Evolutionary conservation across 2,329 filamentous ascomycete species (phyloP).

Genomic region (Cytospora paraplurivora): DNA sequence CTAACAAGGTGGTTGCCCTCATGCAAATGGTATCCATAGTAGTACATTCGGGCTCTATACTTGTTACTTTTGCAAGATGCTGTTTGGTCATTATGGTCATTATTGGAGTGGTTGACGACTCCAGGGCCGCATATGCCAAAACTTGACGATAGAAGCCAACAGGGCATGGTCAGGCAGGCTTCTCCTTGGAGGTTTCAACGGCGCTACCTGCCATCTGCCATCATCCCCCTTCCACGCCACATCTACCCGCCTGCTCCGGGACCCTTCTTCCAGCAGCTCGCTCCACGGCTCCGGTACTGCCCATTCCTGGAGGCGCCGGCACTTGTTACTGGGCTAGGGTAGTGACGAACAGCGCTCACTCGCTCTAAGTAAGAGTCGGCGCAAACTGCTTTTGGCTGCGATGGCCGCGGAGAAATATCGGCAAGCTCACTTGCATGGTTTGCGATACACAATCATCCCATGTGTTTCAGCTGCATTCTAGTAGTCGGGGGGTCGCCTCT

Average conservation of each 20-base stretch:
- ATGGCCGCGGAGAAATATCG: not conserved
- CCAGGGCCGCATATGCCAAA: not conserved
- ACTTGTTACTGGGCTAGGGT: not conserved
- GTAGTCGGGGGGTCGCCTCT: not conserved
- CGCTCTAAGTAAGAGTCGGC: not conserved
- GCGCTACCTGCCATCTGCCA: not conserved
- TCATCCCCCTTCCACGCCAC: not conserved
- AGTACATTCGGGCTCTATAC: not conserved
- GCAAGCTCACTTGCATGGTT: not conserved
- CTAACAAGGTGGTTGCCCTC: not conserved
- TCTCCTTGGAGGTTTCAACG: not conserved
- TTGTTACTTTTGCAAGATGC: not conserved
- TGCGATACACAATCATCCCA: not conserved
- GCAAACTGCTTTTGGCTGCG: not conserved
- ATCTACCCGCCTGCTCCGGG: slow-evolving; percentile 1
- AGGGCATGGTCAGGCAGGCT: not conserved
- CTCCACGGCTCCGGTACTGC: not conserved
- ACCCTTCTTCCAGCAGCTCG: not conserved
- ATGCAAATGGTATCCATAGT: not conserved
- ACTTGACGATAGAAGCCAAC: not conserved
- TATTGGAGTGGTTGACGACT: not conserved
- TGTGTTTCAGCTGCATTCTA: not conserved
- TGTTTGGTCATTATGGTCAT: not conserved
- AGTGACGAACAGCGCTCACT: not conserved
- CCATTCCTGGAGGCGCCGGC: not conserved